Base-by-base conservation (phyloP, 108 stramenopile genomes). In the Cyclotella distinguenda region DNA sequence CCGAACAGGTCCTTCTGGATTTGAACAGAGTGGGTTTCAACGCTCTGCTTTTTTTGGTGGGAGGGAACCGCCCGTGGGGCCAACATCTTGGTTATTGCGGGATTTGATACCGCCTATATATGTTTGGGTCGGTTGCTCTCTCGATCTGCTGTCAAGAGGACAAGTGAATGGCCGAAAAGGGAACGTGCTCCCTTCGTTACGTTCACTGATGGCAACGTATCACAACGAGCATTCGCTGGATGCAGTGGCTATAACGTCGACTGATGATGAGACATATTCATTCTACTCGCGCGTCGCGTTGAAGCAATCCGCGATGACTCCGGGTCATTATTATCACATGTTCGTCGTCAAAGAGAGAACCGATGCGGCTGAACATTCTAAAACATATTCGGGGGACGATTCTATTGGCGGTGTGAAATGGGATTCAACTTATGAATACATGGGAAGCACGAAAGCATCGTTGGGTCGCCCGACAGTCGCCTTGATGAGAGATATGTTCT, bases 81-180 rank as follows among this genome's bases (percentile, higher is more conserved):
- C 85, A 40, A 81, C 85, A 13, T 80, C 83, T 15, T 89, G 85
- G 83, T 49, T 89, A 39, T 47, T 89, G 47, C 68, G 88, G 50
- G 88, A 89, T 67, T 86, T 89, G 70, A 60, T 76, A 26, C 88
- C 88, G 15, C 88, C 88, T 6, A 78, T 86, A 11, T 89, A 78
- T 62, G 72, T 71, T 34, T 89, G 85, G 85, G 73, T 89, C 23
- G 85, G 84, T 13, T 60, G 68, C 22, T 63, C 70, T 0, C 28
- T 53, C 34, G 61, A 63, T 43, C 35, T 70, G 1, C n/a, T 64
- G 32, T 15, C 39, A 9, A 9, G 48, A 26, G 56, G 67, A 15
- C 56, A 64, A 30, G 74, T 68, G 53, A 33, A 44, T 15, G 9
- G 46, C 13, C 57, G 52, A 28, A 66, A 49, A 30, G 51, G 53